A percentile compares a stretch with the other conserved stretches of the same genome.
Evolutionary conservation across 2,329 filamentous ascomycete species (phyloP).

Genomic region (Mariannaea elegans): DNA sequence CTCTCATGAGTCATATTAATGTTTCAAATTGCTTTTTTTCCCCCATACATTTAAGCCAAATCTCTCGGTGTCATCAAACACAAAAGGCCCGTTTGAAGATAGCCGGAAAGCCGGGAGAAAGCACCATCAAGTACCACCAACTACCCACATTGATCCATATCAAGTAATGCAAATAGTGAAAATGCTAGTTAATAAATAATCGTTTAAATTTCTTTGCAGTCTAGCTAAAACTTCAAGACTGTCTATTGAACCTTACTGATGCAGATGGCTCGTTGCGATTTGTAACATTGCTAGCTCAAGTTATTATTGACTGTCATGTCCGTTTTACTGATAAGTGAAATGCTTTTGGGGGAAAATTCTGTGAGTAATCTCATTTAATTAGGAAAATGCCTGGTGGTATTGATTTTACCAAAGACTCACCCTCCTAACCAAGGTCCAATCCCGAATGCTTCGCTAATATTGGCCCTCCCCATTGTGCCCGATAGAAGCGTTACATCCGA

Average conservation of each 20-base stretch:
- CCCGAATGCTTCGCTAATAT: slow-evolving; percentile 58
- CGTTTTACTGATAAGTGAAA: slow-evolving; percentile 44
- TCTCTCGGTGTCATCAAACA: no score
- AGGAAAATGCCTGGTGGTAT: slow-evolving; percentile 41
- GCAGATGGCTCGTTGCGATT: slow-evolving; percentile 50
- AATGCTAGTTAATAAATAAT: background rate
- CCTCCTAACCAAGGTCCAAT: slow-evolving; percentile 47
- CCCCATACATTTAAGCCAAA: no score
- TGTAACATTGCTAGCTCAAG: slow-evolving; percentile 46
- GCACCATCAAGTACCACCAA: no score
- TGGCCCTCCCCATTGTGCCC: slow-evolving; percentile 64
- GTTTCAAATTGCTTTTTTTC: no score
- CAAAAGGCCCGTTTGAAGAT: no score
- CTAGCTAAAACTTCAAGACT: no score
- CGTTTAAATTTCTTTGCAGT: no score
- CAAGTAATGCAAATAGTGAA: no score
- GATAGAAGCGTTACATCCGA: slow-evolving; percentile 57
- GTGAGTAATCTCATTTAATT: slow-evolving; percentile 43
- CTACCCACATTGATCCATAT: no score
- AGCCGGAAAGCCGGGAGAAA: no score
- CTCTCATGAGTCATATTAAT: no score
- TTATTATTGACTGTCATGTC: slow-evolving; percentile 46
- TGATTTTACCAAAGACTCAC: slow-evolving; percentile 38
- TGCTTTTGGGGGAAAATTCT: slow-evolving; percentile 51
- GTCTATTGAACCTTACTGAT: background rate